phyloP scores from a whole-genome alignment of 2,329 filamentous ascomycete species.

The Pyrenophora graminea region DNA sequence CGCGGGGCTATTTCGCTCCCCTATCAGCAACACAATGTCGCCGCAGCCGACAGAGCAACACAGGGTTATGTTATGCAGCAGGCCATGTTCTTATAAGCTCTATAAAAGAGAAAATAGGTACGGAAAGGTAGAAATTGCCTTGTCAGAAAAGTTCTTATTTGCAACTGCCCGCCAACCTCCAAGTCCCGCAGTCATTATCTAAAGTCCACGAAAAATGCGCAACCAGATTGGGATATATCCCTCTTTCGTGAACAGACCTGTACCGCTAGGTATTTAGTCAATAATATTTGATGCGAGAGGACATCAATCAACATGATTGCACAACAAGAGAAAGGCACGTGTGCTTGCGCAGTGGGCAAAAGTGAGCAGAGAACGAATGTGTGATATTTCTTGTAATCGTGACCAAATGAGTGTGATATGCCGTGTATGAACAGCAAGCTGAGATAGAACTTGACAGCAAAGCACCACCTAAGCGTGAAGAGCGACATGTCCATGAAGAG shows the following conservation, averaged over 20 bases:
- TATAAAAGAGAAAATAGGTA: too few relatives aligned
- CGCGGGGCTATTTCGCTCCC: not conserved
- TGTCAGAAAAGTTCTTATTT: not conserved
- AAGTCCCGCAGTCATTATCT: not conserved
- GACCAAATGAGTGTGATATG: not conserved
- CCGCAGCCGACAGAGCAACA: not conserved
- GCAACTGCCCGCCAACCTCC: too few relatives aligned
- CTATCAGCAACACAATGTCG: not conserved
- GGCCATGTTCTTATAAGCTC: not conserved
- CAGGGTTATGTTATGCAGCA: not conserved
- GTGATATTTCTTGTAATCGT: not conserved
- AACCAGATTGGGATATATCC: too few relatives aligned
- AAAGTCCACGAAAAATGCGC: too few relatives aligned
- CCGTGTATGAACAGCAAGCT: not conserved
- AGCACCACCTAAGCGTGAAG: not conserved
- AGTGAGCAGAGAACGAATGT: not conserved
- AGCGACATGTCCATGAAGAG: not conserved
- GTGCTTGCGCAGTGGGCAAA: not conserved
- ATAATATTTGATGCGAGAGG: too few relatives aligned
- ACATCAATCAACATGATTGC: too few relatives aligned
- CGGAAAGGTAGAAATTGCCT: not conserved
- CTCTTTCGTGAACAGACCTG: too few relatives aligned
- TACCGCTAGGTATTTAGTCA: too few relatives aligned
- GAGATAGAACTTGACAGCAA: not conserved
- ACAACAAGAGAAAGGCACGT: too few relatives aligned